These are phyloP conservation scores for Discostella pseudostelligera DNA, from an alignment of 108 stramenopile species.

Conservation along the genomic window DNA sequence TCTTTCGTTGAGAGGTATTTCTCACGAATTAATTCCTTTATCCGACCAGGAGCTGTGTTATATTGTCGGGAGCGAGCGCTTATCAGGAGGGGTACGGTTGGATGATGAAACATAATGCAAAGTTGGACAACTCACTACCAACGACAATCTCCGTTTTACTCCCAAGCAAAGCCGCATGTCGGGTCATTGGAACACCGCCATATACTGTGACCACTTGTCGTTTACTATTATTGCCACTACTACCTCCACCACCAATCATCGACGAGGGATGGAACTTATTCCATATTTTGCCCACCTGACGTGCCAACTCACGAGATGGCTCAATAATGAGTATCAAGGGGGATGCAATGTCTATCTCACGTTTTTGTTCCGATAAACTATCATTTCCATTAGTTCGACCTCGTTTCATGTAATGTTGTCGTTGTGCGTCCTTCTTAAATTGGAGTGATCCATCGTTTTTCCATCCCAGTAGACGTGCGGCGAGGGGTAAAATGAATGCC, in stretches of 20 bases:
- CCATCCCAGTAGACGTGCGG: constrained; percentile 29
- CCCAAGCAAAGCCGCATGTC: constrained; percentile 41
- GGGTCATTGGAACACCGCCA: constrained; percentile 51
- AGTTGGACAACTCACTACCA: constrained; percentile 17
- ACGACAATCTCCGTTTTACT: constrained; percentile 55
- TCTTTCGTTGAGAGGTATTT: constrained; percentile 30
- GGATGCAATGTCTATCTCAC: constrained; percentile 30
- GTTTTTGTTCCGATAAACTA: constrained; percentile 8
- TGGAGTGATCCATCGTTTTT: constrained; percentile 35
- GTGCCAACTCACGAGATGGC: constrained; percentile 52
- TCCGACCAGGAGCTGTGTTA: constrained; percentile 42
- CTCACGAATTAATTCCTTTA: constrained; percentile 53
- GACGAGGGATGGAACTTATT: constrained; percentile 41
- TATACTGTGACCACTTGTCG: constrained; percentile 47
- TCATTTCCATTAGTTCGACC: constrained; percentile 43
- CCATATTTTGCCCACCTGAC: constrained; percentile 51
- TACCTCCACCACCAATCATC: not conserved
- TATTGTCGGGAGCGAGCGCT: no score
- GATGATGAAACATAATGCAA: not conserved
- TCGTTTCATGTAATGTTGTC: constrained; percentile 11
- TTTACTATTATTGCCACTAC: constrained; percentile 13
- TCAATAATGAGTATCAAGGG: constrained; percentile 46
- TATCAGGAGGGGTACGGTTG: no score
- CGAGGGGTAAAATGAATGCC: constrained; percentile 45
- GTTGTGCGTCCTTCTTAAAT: constrained; percentile 13